Evolutionary conservation across 1,139 yeast species (phyloP).

Genomic region (Scheffersomyces parashehatae): DNA sequence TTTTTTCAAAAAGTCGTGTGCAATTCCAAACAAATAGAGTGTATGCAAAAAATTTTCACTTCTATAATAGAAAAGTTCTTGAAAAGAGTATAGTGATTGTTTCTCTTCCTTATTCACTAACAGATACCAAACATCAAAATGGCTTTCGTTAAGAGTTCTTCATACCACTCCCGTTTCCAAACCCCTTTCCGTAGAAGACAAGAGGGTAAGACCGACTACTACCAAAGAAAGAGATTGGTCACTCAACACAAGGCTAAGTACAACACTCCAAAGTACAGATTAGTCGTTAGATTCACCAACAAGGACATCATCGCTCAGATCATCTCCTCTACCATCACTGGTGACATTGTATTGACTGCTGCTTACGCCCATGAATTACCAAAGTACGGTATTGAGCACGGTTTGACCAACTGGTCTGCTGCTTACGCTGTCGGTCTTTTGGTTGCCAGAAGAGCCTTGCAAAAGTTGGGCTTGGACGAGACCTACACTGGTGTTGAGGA

Average conservation of each 20-base stretch:
- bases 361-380: slow-evolving; percentile 99
- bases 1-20: no score
- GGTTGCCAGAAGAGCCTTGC: slow-evolving; percentile 98
- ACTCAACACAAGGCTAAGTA: slow-evolving; percentile 99
- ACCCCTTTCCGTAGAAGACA: slow-evolving; percentile 99
- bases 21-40: no score
- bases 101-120: neutral
- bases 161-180: slow-evolving; percentile 99
- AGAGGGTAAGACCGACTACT: slow-evolving; percentile 99
- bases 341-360: slow-evolving; percentile 94
- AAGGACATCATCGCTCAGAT: slow-evolving; percentile 98
- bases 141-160: slow-evolving; percentile 87
- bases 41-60: no score
- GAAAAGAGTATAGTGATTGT: no score
- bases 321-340: slow-evolving; percentile 93
- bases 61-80: no score
- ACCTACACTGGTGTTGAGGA: slow-evolving; percentile 99
- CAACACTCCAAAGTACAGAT: slow-evolving; percentile 99
- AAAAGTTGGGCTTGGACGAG: slow-evolving; percentile 98
- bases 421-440: slow-evolving; percentile 99
- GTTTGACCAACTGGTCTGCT: slow-evolving; percentile 99
- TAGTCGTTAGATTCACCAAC: slow-evolving; percentile 99
- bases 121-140: slow-evolving; percentile 36
- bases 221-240: slow-evolving; percentile 99
- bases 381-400: slow-evolving; percentile 95